Conservation (phyloP, 2,329 filamentous ascomycete genomes). For the Aspergillus carbonarius region DNA sequence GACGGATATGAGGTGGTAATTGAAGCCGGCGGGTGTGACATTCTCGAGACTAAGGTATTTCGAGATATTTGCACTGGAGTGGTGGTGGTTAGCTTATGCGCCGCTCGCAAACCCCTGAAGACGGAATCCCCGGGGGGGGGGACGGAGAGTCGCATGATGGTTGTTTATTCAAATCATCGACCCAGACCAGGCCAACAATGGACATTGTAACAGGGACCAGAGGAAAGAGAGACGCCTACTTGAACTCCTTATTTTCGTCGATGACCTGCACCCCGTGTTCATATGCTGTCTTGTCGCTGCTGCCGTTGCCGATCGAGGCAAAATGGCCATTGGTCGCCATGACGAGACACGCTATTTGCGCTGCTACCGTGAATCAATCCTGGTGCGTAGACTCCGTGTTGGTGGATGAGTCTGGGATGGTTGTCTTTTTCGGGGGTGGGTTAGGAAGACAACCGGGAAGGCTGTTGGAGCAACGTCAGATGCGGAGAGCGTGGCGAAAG, state of each 20-base stretch:
- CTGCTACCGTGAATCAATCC: conserved; percentile 3
- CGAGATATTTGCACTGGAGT: conserved; percentile 67
- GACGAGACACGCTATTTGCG: conserved; percentile 14
- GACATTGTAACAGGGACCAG: not conserved
- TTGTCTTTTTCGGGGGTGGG: not conserved
- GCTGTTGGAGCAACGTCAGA: conserved; percentile 16
- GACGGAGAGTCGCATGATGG: not conserved
- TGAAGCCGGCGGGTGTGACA: conserved; percentile 88
- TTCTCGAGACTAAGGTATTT: conserved; percentile 78
- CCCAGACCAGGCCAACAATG: not conserved
- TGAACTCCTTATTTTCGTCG: conserved; percentile 95
- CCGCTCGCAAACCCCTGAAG: not conserved
- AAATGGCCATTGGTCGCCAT: conserved; percentile 50
- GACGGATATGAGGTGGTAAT: conserved; percentile 98
- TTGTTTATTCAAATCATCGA: not conserved
- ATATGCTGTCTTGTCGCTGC: conserved; percentile 53
- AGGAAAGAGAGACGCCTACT: conserved; percentile 57
- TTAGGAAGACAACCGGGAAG: not conserved
- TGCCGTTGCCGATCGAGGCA: conserved; percentile 41
- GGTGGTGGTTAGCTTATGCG: conserved; percentile 12
- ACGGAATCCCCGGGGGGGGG: not conserved
- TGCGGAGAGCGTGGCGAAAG: conserved; percentile 14
- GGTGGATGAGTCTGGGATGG: not conserved
- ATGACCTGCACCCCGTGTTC: conserved; percentile 96
- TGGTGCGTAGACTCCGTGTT: not conserved